These are phyloP conservation scores for Obelidium mucronatum DNA, from an alignment of 192 early-diverging fungal species.

Conservation along the genomic window DNA sequence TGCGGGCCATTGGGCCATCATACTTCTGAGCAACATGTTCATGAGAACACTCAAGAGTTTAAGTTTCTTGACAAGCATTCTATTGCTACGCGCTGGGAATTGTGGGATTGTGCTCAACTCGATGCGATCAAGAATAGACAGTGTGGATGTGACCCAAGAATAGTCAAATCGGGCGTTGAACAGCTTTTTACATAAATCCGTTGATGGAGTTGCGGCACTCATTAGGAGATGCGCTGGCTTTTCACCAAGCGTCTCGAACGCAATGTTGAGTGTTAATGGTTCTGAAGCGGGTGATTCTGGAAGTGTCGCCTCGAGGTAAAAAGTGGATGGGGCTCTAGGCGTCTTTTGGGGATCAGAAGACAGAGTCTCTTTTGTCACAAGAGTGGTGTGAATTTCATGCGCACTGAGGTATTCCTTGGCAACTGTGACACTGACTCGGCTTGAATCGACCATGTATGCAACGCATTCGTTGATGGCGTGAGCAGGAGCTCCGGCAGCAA, in stretches of 20 bases:
- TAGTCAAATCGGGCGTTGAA: conserved; percentile 56
- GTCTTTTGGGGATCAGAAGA: conserved; percentile 22
- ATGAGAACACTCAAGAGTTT: conserved; percentile 57
- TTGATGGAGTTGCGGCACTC: conserved; percentile 26
- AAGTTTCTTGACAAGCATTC: conserved; percentile 51
- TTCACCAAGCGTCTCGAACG: conserved; percentile 56
- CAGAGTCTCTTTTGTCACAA: conserved; percentile 13
- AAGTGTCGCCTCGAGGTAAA: conserved; percentile 49
- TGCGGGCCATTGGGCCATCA: conserved; percentile 45
- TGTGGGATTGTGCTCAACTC: conserved; percentile 37
- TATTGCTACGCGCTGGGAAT: conserved; percentile 39
- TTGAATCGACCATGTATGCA: conserved; percentile 72
- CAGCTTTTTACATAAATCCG: conserved; percentile 39
- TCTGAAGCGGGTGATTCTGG: conserved; percentile 19
- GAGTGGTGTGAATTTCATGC: conserved; percentile 52
- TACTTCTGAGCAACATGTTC: conserved; percentile 52
- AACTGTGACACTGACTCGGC: conserved; percentile 63
- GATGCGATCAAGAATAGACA: conserved; percentile 49
- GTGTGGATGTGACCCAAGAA: conserved; percentile 50
- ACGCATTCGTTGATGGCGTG: conserved; percentile 72
- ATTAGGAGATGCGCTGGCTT: conserved; percentile 53
- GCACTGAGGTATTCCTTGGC: conserved; percentile 66
- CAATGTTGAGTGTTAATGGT: conserved; percentile 58
- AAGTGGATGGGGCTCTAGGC: conserved; percentile 48
- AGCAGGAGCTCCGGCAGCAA: conserved; percentile 74